Conservation (phyloP, 2,329 filamentous ascomycete genomes). For the Penicillium olsonii region DNA sequence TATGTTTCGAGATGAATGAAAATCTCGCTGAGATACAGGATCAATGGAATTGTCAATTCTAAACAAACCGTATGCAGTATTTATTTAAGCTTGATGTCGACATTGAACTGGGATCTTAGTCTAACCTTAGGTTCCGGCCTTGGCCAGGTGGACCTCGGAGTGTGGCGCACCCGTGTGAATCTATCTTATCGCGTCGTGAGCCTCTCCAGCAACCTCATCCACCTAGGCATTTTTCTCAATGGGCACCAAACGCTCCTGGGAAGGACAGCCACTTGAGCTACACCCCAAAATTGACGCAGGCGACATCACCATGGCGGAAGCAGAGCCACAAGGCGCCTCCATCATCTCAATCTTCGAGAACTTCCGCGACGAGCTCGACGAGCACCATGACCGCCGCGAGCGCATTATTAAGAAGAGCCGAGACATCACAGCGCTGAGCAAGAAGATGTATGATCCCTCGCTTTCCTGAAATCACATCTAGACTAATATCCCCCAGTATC, state of each 20-base stretch:
- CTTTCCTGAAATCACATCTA: neutral
- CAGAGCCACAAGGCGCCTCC: conserved; percentile 37
- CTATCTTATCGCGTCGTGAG: conserved; percentile 11
- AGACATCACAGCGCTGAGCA: conserved; percentile 90
- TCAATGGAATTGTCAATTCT: too few relatives aligned
- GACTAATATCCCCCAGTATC: conserved; percentile 57
- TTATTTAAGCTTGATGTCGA: too few relatives aligned
- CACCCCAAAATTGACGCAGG: conserved; percentile 3
- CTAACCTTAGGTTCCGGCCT: too few relatives aligned
- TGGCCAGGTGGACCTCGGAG: too few relatives aligned
- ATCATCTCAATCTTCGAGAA: conserved; percentile 74
- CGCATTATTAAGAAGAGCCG: conserved; percentile 85
- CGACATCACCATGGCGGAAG: conserved; percentile 13
- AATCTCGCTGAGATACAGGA: too few relatives aligned
- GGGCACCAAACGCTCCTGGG: conserved; percentile 43
- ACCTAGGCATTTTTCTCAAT: conserved; percentile 25
- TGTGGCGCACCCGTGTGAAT: too few relatives aligned
- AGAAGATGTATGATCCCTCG: conserved; percentile 75
- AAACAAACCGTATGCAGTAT: too few relatives aligned
- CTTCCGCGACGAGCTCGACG: conserved; percentile 85
- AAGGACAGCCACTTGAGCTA: conserved; percentile 32
- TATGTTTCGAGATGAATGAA: too few relatives aligned
- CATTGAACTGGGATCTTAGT: too few relatives aligned
- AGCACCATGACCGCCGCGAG: conserved; percentile 91
- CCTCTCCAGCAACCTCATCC: conserved; percentile 9